Conservation (phyloP, 495 filamentous ascomycete genomes). For the Talaromyces liani region DNA sequence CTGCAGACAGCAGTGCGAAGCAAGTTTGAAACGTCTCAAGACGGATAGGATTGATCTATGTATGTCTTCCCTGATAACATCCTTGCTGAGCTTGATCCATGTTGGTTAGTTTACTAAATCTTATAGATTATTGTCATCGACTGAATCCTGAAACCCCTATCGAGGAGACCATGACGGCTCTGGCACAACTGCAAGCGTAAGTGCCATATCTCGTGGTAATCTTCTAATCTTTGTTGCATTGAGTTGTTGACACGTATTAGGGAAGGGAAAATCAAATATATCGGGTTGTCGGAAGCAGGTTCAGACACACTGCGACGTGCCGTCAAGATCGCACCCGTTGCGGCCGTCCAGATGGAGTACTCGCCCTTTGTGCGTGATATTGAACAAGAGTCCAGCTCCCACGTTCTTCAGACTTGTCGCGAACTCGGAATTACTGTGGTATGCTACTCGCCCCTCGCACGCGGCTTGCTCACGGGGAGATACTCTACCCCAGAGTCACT, state of each 20-base stretch:
- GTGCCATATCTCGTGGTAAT: neutral
- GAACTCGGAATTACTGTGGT: conserved; percentile 57
- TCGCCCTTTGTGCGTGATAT: conserved; percentile 53
- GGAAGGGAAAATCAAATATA: conserved; percentile 52
- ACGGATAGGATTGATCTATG: conserved; percentile 17
- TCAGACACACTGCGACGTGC: conserved; percentile 52
- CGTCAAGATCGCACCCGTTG: conserved; percentile 48
- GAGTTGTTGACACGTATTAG: conserved; percentile 16
- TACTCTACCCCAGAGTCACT: conserved; percentile 38
- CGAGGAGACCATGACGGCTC: neutral
- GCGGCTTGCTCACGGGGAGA: conserved; percentile 48
- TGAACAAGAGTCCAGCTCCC: conserved; percentile 33
- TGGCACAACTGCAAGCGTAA: neutral
- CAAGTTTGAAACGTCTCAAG: conserved; percentile 32
- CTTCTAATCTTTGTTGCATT: neutral
- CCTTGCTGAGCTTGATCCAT: neutral
- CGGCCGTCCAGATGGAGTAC: conserved; percentile 59
- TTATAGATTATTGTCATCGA: neutral
- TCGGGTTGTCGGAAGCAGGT: conserved; percentile 52
- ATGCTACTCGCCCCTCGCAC: conserved; percentile 55
- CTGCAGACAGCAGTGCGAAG: conserved; percentile 32
- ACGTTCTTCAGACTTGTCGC: conserved; percentile 46
- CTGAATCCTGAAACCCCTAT: neutral
- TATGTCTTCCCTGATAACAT: neutral
- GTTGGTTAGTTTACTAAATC: neutral